These are phyloP conservation scores for Anaeramoeba flamelloides DNA, from an alignment of 78 protist genomes.

Conservation along the genomic window DNA sequence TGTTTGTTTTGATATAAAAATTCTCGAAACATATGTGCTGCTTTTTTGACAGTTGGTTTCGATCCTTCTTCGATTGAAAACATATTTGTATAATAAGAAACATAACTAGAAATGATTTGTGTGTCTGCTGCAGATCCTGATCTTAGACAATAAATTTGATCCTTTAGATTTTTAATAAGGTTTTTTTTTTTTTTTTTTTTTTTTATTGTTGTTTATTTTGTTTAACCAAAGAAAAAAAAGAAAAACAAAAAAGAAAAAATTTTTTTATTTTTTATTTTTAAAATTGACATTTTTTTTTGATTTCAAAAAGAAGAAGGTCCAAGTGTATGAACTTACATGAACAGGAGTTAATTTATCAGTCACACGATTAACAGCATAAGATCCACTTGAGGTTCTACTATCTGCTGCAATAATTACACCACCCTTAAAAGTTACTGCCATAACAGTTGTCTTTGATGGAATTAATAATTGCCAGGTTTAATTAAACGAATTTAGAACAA, in stretches of 20 bases:
- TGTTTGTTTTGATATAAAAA: constrained; percentile 71
- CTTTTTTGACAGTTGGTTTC: constrained; percentile 60
- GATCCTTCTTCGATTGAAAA: constrained; percentile 43
- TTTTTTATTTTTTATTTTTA: too few relatives aligned
- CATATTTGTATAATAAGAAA: constrained; percentile 40
- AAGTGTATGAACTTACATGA: too few relatives aligned
- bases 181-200: too few relatives aligned
- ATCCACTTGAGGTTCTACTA: constrained; percentile 69
- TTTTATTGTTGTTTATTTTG: too few relatives aligned
- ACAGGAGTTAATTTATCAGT: constrained; percentile 77
- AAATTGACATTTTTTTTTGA: constrained; percentile 59
- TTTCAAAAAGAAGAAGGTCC: too few relatives aligned
- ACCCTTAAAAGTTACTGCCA: constrained; percentile 78
- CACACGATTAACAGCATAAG: constrained; percentile 79
- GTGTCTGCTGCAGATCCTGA: constrained; percentile 98
- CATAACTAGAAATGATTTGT: constrained; percentile 70
- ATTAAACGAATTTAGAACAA: too few relatives aligned
- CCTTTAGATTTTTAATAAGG: too few relatives aligned
- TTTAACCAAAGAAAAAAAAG: too few relatives aligned
- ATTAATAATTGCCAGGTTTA: too few relatives aligned
- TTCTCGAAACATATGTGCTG: constrained; percentile 64
- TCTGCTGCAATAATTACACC: constrained; percentile 93
- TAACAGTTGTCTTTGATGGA: constrained; percentile 90
- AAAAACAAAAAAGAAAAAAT: too few relatives aligned
- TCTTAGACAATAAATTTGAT: too few relatives aligned